phyloP scores from a whole-genome alignment of 768 basidiomycete species.

The Boletellus sp. region DNA sequence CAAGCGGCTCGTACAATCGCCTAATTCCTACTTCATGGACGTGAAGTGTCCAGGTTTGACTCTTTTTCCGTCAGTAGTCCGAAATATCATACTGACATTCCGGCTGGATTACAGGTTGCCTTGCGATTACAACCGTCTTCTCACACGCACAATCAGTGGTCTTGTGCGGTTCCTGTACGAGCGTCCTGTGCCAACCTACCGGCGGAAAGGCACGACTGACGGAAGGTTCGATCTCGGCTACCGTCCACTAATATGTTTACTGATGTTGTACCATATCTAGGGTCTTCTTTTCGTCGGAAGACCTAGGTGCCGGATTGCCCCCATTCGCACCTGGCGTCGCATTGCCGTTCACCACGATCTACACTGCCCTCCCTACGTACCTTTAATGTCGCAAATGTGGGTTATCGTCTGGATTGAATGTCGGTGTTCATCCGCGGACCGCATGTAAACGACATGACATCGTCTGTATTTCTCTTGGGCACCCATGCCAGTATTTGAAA shows the following conservation, averaged over 20 bases:
- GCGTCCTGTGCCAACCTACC: constrained; percentile 95
- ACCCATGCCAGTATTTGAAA: neutral
- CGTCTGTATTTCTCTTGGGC: constrained; percentile 10
- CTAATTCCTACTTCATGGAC: constrained; percentile 99
- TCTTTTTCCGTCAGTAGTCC: neutral
- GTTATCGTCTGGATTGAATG: constrained; percentile 9
- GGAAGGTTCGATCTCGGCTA: constrained; percentile 66
- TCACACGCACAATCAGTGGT: constrained; percentile 99
- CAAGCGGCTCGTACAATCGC: constrained; percentile 97
- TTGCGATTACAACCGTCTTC: constrained; percentile 95
- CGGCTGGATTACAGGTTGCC: constrained; percentile 64
- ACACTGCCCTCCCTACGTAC: neutral
- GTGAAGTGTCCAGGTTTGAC: constrained; percentile 93
- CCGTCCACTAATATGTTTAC: constrained; percentile 1
- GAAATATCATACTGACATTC: neutral
- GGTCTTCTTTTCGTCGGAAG: constrained; percentile 98
- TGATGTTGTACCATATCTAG: constrained; percentile 39
- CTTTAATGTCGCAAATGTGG: constrained; percentile 13
- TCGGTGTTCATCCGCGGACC: constrained; percentile 5
- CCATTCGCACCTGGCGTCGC: neutral
- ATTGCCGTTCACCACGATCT: neutral
- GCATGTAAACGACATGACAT: constrained; percentile 5
- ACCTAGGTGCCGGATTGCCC: constrained; percentile 43
- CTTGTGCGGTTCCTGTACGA: constrained; percentile 87
- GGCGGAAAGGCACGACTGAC: constrained; percentile 98